Base-by-base conservation (phyloP, 371 early-diverging fungal genomes). In the Syncephalastrum monosporum region DNA sequence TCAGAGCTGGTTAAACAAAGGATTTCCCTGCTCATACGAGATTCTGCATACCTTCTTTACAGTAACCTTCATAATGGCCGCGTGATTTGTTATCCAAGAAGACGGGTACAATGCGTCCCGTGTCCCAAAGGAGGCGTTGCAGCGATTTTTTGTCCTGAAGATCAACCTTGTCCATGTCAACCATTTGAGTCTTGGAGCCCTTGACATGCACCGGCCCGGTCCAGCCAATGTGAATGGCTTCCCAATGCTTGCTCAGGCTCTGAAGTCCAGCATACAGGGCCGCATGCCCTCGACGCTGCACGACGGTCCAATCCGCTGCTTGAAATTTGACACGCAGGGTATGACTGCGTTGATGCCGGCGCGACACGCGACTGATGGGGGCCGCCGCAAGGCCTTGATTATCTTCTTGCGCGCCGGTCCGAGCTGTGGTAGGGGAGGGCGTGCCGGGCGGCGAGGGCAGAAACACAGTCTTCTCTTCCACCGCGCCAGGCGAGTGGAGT, bases 1-100 rank as follows among this genome's bases (percentile, higher is more conserved):
- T 8, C n/a, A 8, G 6, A 10, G 33, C 24, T 49, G 14, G 41
- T n/a, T 24, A 42, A 8, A 10, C 38, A 14, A 5, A 15, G 42
- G 19, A 25, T 33, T n/a, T 19, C 10, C 25, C 27, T 58, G 17
- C 21, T 21, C 29, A 48, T 19, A 51, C 45, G 19, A 47, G 17
- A 10, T 59, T 33, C 12, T 50, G 42, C n/a, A 49, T 83, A 84
- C 91, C 89, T 48, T 81, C 75, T 78, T 91, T 95, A 83, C 89
- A 94, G 75, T 83, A 93, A 13, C 90, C 94, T 70, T 90, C 94
- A 79, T 88, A 90, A 73, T 85, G 91, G 15, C 82, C 84, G n/a
- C 74, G 60, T 53, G 91, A 87, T 23, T 80, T 74, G 14, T 79
- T 76, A 17, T 86, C 85, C 50, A 94, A 60, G 59, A 91, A 85